phyloP scores from a whole-genome alignment of 2,329 filamentous ascomycete genomes.

The Pseudocercospora pini-densiflorae region DNA sequence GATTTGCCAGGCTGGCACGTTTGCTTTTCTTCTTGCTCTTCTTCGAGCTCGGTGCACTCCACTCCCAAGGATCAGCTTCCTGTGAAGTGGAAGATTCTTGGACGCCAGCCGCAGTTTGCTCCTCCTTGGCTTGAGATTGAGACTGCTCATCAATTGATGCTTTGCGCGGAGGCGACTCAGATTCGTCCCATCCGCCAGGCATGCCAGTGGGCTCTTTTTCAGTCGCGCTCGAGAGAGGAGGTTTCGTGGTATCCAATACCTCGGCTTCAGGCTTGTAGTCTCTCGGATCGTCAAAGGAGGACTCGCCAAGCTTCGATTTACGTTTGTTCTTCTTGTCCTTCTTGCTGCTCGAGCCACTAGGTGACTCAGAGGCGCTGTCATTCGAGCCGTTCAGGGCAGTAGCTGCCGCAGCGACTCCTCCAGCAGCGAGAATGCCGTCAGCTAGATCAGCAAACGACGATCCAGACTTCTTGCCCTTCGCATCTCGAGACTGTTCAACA shows the following conservation, averaged over 20 bases:
- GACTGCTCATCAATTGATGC: slow-evolving; percentile 31
- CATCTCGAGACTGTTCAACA: slow-evolving; percentile 9
- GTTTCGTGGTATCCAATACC: slow-evolving; percentile 2
- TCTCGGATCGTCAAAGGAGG: slow-evolving; percentile 41
- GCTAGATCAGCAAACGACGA: slow-evolving; percentile 37
- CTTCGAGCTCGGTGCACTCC: slow-evolving; percentile 27
- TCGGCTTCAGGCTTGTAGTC: slow-evolving; percentile 30
- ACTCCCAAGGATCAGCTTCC: slow-evolving; percentile 29
- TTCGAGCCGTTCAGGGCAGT: slow-evolving; percentile 15
- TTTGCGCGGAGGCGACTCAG: slow-evolving; percentile 25
- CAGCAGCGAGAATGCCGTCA: slow-evolving; percentile 34
- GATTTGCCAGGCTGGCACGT: slow-evolving; percentile 47
- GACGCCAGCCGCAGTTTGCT: slow-evolving; percentile 2
- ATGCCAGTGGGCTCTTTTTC: slow-evolving; percentile 24
- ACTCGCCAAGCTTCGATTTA: slow-evolving; percentile 41
- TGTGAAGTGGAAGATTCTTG: slow-evolving; percentile 21
- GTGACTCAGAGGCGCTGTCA: slow-evolving; percentile 29
- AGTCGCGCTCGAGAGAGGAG: neutral
- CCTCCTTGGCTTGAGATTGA: slow-evolving; percentile 29
- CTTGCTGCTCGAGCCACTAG: slow-evolving; percentile 29
- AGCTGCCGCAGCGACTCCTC: slow-evolving; percentile 32
- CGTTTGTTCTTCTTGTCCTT: slow-evolving; percentile 44
- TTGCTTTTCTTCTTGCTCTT: slow-evolving; percentile 53
- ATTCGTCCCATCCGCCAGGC: slow-evolving; percentile 36
- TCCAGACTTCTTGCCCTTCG: slow-evolving; percentile 15